phyloP scores from a whole-genome alignment of 192 early-diverging fungal genomes.

The Dimargaris verticillata region DNA sequence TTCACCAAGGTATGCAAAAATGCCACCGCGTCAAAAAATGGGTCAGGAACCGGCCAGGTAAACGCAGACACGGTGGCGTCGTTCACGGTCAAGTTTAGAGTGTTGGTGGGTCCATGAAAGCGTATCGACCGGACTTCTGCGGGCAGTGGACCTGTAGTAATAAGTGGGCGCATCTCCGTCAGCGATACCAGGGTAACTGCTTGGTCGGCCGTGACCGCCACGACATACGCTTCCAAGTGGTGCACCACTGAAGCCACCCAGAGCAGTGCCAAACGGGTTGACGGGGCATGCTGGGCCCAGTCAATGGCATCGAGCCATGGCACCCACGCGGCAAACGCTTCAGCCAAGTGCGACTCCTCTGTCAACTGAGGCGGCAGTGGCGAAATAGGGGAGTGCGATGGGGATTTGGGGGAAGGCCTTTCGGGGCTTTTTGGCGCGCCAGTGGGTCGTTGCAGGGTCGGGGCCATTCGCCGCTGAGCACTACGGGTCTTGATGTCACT shows the following conservation, averaged over 20 bases:
- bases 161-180: not conserved
- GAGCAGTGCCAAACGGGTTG: not conserved
- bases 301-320: no score
- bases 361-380: no score
- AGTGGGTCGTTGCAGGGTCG: no score
- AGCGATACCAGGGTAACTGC: not conserved
- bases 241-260: not conserved
- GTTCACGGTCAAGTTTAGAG: not conserved
- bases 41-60: not conserved
- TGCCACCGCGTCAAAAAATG: not conserved
- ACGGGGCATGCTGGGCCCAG: no score
- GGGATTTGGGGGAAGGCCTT: no score
- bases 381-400: no score
- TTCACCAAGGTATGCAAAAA: not conserved
- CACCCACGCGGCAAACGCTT: no score
- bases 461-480: no score
- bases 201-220: not conserved
- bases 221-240: not conserved
- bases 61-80: not conserved
- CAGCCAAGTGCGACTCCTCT: no score
- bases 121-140: not conserved
- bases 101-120: not conserved
- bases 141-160: not conserved
- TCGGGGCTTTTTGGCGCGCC: no score
- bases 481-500: no score